Evolutionary conservation across 2,329 filamentous ascomycete genomes (phyloP).

Genomic region (Exophiala oligosperma): DNA sequence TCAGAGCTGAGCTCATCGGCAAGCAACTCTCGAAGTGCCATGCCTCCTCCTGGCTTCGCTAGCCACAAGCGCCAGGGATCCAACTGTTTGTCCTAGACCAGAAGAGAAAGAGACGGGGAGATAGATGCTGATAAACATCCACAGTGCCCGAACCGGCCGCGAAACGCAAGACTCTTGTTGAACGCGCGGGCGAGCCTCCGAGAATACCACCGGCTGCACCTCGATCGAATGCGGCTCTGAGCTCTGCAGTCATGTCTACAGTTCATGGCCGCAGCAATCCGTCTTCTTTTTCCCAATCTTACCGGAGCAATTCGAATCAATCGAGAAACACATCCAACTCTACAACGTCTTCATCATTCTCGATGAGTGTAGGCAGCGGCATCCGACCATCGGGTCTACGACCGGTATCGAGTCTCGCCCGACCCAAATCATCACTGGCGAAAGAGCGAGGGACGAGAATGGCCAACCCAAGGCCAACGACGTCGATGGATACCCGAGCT

Average conservation of each 20-base stretch:
- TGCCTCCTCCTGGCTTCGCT: constrained; percentile 44
- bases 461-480: constrained; percentile 43
- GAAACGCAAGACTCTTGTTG: constrained; percentile 61
- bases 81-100: constrained; percentile 40
- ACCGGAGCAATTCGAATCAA: constrained; percentile 43
- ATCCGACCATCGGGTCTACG: constrained; percentile 47
- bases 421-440: constrained; percentile 55
- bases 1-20: constrained; percentile 53
- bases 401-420: constrained; percentile 36
- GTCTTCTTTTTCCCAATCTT: constrained; percentile 39
- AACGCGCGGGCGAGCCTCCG: constrained; percentile 56
- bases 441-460: constrained; percentile 50
- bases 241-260: constrained; percentile 46
- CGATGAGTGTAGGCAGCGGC: constrained; percentile 58
- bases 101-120: constrained; percentile 41
- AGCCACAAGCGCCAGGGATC: constrained; percentile 54
- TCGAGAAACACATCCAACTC: constrained; percentile 48
- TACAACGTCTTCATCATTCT: constrained; percentile 53
- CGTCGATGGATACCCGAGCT: constrained; percentile 43
- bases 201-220: constrained; percentile 43
- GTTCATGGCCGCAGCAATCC: constrained; percentile 41
- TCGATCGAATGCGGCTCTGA: constrained; percentile 43
- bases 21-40: constrained; percentile 53
- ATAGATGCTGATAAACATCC: constrained; percentile 38
- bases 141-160: constrained; percentile 56